These are phyloP conservation scores for Phytophthora pisi DNA, from an alignment of 352 stramenopile genomes.

Conservation along the genomic window DNA sequence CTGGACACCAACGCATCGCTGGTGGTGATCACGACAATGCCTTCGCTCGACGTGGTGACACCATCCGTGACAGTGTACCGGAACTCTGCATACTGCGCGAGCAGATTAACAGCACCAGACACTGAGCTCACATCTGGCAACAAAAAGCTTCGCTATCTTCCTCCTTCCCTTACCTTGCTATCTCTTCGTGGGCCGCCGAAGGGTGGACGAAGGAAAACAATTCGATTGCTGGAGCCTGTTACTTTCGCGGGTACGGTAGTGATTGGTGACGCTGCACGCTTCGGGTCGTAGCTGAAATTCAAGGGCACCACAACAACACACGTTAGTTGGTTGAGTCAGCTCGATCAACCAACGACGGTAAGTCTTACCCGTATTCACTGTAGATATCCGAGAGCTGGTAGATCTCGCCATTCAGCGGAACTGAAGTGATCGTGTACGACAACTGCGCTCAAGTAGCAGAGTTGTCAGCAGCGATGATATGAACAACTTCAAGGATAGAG, in stretches of 20 bases:
- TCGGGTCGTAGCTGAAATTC: conserved; percentile 75
- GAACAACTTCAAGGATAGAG: not conserved
- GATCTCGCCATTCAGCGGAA: conserved; percentile 81
- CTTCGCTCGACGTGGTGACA: conserved; percentile 61
- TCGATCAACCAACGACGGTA: not conserved
- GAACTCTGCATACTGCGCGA: conserved; percentile 82
- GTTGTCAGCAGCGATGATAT: not conserved
- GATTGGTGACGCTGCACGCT: conserved; percentile 66
- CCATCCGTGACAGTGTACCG: conserved; percentile 86
- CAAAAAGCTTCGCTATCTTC: not conserved
- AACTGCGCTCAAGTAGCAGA: conserved; percentile 45
- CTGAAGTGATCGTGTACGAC: conserved; percentile 77
- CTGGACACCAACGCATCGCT: conserved; percentile 77
- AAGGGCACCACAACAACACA: not conserved
- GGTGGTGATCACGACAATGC: conserved; percentile 81
- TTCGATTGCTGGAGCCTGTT: conserved; percentile 85
- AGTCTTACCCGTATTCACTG: conserved; percentile 80
- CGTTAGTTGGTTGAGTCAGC: not conserved
- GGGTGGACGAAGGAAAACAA: conserved; percentile 82
- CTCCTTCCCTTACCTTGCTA: conserved; percentile 49
- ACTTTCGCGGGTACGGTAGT: conserved; percentile 57
- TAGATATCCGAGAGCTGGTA: conserved; percentile 92
- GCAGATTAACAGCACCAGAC: not conserved
- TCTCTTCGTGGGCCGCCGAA: conserved; percentile 62
- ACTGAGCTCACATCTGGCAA: not conserved